Conservation (phyloP, 805 yeast genomes). For the Candida anglica region DNA sequence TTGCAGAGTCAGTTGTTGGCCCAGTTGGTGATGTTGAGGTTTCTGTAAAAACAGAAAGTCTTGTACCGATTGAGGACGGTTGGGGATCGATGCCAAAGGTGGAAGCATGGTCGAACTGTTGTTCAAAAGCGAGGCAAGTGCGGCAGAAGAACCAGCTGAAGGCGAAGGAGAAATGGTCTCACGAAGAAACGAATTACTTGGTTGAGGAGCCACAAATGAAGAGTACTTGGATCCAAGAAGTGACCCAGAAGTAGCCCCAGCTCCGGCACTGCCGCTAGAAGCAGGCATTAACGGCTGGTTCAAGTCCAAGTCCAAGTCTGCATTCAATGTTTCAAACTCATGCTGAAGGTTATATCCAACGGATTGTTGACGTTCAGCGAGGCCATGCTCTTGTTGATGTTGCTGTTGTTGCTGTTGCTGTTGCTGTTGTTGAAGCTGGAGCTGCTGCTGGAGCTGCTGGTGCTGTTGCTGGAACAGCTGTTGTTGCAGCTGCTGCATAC, state of each 20-base stretch:
- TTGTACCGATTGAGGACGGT: slow-evolving; percentile 41
- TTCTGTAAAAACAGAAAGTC: slow-evolving; percentile 19
- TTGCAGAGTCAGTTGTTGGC: slow-evolving; percentile 20
- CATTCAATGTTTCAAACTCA: slow-evolving; percentile 44
- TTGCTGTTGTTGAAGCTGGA: neutral
- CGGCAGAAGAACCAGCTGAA: slow-evolving; percentile 12
- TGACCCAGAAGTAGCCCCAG: slow-evolving; percentile 1
- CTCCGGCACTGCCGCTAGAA: neutral
- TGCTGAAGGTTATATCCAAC: slow-evolving; percentile 45
- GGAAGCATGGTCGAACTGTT: slow-evolving; percentile 16
- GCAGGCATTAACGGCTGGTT: slow-evolving; percentile 8
- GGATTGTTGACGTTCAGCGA: slow-evolving; percentile 32
- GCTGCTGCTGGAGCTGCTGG: neutral
- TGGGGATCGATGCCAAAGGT: slow-evolving; percentile 28
- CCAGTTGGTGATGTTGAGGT: neutral
- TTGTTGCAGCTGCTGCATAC: slow-evolving; percentile 9
- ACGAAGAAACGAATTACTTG: slow-evolving; percentile 11
- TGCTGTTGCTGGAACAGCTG: neutral
- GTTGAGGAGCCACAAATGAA: slow-evolving; percentile 7
- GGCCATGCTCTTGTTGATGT: slow-evolving; percentile 1
- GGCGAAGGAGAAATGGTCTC: slow-evolving; percentile 18
- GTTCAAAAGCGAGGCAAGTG: slow-evolving; percentile 24
- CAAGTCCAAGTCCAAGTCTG: slow-evolving; percentile 43
- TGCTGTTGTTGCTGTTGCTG: slow-evolving; percentile 2
- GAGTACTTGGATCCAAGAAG: slow-evolving; percentile 13